Percentiles rank a stretch among this genome's conserved stretches.
Conservation (phyloP, 2,329 filamentous ascomycete species). For the Waltergamsia citrina region DNA sequence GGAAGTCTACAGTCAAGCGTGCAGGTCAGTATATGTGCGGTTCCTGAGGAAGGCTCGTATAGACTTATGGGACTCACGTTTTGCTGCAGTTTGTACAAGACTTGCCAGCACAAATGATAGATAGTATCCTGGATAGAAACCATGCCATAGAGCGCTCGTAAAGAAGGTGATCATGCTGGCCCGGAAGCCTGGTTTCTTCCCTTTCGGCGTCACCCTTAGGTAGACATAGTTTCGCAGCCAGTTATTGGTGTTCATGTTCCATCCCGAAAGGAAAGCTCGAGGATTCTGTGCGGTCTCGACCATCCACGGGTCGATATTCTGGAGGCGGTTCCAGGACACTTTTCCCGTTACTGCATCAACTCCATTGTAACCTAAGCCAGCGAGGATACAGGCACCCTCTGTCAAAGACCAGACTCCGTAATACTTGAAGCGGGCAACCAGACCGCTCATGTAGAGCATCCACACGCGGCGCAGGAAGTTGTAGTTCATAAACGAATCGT, state of each 20-base stretch:
- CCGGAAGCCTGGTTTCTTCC: constrained; percentile 92
- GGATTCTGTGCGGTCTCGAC: constrained; percentile 91
- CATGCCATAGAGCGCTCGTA: constrained; percentile 95
- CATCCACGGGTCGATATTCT: constrained; percentile 78
- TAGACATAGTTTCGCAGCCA: constrained; percentile 97
- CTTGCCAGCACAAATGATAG: constrained; percentile 81
- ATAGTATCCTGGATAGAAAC: constrained; percentile 96
- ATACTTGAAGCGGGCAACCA: constrained; percentile 82
- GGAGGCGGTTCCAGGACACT: constrained; percentile 77
- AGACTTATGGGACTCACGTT: constrained; percentile 66
- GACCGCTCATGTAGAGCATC: constrained; percentile 72
- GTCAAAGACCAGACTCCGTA: constrained; percentile 93
- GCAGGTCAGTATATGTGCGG: constrained; percentile 6
- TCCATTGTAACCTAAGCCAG: constrained; percentile 89
- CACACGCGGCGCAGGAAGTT: constrained; percentile 65
- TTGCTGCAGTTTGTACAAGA: constrained; percentile 86
- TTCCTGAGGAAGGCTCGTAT: neutral
- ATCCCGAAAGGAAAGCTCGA: constrained; percentile 81
- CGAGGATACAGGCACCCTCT: constrained; percentile 88
- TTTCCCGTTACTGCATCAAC: constrained; percentile 77
- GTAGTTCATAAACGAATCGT: constrained; percentile 57
- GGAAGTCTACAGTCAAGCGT: constrained; percentile 54
- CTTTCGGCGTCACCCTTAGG: constrained; percentile 84
- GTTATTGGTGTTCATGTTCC: constrained; percentile 98
- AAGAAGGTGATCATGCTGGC: constrained; percentile 90